A percentile compares a stretch with the other conserved stretches of the same genome.
Evolutionary conservation across 371 early-diverging fungal species (phyloP).

Genomic region (Mucor indicus): DNA sequence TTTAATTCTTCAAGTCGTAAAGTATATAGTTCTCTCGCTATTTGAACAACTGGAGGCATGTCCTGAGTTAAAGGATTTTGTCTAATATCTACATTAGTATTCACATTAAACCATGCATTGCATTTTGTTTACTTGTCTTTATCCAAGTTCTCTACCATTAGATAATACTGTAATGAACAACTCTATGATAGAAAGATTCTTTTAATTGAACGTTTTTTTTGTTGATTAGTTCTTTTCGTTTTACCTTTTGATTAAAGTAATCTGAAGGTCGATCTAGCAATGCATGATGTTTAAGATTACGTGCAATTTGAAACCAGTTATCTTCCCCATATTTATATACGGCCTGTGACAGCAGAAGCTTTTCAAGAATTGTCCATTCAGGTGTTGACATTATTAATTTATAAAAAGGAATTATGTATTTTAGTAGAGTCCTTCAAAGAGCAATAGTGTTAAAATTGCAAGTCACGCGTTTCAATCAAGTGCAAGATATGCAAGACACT

Average conservation of each 20-base stretch:
- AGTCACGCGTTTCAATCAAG: no score
- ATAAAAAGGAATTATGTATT: no score
- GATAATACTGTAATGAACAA: slow-evolving; percentile 32
- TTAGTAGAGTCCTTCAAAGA: no score
- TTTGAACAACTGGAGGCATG: slow-evolving; percentile 44
- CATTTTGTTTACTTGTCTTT: slow-evolving; percentile 20
- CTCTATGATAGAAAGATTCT: slow-evolving; percentile 14
- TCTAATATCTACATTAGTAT: background rate
- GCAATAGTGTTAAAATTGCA: no score
- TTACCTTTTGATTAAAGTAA: slow-evolving; percentile 51
- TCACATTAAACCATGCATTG: no score
- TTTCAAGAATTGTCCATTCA: slow-evolving; percentile 62
- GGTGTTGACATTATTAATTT: slow-evolving; percentile 19
- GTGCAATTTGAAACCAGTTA: slow-evolving; percentile 59
- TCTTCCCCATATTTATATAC: slow-evolving; percentile 68
- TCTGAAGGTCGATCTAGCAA: slow-evolving; percentile 47
- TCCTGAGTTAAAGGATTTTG: slow-evolving; percentile 5
- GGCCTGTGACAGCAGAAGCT: slow-evolving; percentile 59
- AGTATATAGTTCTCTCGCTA: slow-evolving; percentile 52
- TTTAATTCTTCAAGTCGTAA: slow-evolving; percentile 58
- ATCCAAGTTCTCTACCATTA: slow-evolving; percentile 29
- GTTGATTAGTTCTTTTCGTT: slow-evolving; percentile 1
- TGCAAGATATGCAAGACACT: no score
- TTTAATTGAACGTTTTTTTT: no score
- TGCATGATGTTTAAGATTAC: slow-evolving; percentile 54